Evolutionary conservation across 495 filamentous ascomycete genomes (phyloP).

Genomic region (Oleoguttula mirabilis): DNA sequence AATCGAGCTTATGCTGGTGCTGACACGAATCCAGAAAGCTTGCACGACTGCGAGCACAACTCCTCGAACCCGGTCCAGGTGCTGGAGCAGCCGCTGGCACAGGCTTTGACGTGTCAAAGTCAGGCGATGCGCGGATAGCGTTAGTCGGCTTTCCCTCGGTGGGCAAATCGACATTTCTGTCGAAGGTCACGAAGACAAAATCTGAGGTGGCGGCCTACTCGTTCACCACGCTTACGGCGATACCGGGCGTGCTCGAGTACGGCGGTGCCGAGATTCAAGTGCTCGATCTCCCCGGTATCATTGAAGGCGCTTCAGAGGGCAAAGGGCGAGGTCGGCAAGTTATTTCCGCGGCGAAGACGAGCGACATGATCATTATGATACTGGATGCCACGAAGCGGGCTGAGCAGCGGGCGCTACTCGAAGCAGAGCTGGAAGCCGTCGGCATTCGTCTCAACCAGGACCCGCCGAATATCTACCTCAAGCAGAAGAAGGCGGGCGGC

Average conservation of each 20-base stretch:
- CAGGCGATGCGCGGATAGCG: constrained; percentile 91
- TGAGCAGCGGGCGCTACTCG: constrained; percentile 80
- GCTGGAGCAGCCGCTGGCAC: constrained; percentile 56
- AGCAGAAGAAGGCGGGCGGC: constrained; percentile 88
- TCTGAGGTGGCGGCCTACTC: constrained; percentile 93
- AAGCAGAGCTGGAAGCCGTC: constrained; percentile 90
- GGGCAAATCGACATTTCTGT: constrained; percentile 96
- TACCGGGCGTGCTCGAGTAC: constrained; percentile 96
- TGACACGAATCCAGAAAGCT: constrained; percentile 95
- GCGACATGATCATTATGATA: constrained; percentile 93
- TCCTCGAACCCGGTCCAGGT: constrained; percentile 81
- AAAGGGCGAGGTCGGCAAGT: constrained; percentile 95
- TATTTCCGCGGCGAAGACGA: constrained; percentile 97
- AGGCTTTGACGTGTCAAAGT: constrained; percentile 96
- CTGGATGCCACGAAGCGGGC: constrained; percentile 95
- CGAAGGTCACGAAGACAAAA: constrained; percentile 98
- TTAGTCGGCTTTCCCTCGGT: constrained; percentile 97
- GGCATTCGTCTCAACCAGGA: constrained; percentile 89
- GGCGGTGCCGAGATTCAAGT: constrained; percentile 97
- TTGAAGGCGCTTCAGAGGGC: constrained; percentile 91
- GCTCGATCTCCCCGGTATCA: constrained; percentile 96
- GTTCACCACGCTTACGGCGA: constrained; percentile 96
- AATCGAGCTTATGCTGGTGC: too few relatives aligned
- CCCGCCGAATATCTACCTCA: constrained; percentile 99
- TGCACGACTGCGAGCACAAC: constrained; percentile 84